Evolutionary conservation across 2,329 filamentous ascomycete genomes (phyloP), one percentile per base, ranked within the genome.

Genomic region (Proliferodiscus dingleyae): DNA sequence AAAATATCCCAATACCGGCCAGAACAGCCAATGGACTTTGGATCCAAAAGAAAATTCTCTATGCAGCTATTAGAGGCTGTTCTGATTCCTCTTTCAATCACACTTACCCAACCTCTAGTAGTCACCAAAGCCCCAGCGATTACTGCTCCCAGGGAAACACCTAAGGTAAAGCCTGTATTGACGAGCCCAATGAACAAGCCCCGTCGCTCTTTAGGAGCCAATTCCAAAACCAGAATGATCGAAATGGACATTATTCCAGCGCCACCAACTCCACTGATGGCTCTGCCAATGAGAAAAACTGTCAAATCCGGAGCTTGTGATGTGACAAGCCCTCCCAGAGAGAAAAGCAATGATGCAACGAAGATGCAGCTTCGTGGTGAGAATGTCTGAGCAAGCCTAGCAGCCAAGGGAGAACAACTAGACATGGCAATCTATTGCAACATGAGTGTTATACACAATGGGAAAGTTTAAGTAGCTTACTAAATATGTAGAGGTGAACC

Each of bases 401-500:
- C 87, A 30, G 79, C 74, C 2, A 94, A 65, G 0, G 88, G 87
- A 0, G 83, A 78, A 10, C 86, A 66, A 40, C 74, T 76, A 23
- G 73, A 74, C 63, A 73, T 67, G 19, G 71, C 68, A 42, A 87
- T 75, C 73, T 72, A 55, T 69, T 29, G 29, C 23, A 3, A 24
- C 22, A 28, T 46, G 18, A 30, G 37, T 3, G 34, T 28, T 28
- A 16, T 6, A 4, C 13, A 5, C n/a, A 13, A 13, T n/a, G 9
- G 39, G 5, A 6, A 11, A 19, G n/a, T 10, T 24, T 8, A n/a
- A 34, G 19, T 3, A 21, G 42, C 52, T 45, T 62, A 72, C 69
- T 63, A 93, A 72, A 61, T 88, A 94, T 2, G 83, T 74, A 24
- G 85, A 87, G 6, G 85, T 89, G 62, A 93, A 89, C 87, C 87